phyloP scores from a whole-genome alignment of 2,329 filamentous ascomycete genomes.

The Phialophora verrucosa region DNA sequence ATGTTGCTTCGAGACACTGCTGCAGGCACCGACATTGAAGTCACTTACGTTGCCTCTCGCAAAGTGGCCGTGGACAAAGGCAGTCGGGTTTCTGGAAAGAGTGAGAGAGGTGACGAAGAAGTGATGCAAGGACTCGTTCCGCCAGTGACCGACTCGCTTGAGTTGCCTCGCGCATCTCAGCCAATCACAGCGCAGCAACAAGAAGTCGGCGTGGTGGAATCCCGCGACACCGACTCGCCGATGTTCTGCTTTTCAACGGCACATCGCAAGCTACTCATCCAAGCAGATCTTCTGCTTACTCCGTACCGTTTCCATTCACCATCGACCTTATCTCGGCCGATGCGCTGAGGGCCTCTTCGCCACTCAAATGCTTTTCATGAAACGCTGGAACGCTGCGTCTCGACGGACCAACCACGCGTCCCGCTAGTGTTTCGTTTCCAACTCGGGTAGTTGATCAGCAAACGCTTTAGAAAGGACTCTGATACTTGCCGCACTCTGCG shows the following conservation, averaged over 20 bases:
- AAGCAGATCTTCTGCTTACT: background rate
- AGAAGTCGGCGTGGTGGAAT: conserved; percentile 4
- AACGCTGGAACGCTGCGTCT: background rate
- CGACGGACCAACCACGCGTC: background rate
- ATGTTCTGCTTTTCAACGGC: background rate
- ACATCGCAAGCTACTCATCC: background rate
- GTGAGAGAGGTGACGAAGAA: conserved; percentile 2
- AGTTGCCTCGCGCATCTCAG: background rate
- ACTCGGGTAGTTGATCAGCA: background rate
- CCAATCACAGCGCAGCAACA: background rate
- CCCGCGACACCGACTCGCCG: conserved; percentile 22
- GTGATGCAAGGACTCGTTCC: background rate
- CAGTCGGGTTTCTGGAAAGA: background rate
- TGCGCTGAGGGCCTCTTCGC: no score
- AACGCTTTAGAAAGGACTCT: background rate
- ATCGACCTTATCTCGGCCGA: background rate
- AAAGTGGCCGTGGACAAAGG: conserved; percentile 16
- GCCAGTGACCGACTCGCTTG: background rate
- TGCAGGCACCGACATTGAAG: background rate
- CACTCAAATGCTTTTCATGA: background rate
- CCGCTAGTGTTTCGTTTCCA: background rate
- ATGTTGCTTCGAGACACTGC: background rate
- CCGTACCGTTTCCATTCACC: background rate
- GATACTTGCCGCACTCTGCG: background rate
- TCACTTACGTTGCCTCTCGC: background rate